Evolutionary conservation across 306 rosid species (phyloP), one percentile per base, ranked within the genome.

Genomic region (Prunus dulcis): DNA sequence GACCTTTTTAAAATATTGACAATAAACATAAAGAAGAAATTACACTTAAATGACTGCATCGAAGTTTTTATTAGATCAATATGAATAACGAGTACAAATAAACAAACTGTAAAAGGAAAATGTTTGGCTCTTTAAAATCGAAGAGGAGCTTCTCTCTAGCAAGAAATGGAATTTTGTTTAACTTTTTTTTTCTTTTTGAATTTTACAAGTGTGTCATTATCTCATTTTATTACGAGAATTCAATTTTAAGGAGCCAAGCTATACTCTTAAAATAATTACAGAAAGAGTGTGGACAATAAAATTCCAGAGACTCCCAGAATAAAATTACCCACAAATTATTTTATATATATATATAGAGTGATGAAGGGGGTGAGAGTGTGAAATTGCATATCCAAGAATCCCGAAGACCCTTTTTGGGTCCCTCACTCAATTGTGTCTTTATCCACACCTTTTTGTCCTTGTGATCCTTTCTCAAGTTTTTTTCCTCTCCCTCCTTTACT

Each of bases 401-500:
- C 71, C 69, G 47, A 74, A 87, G 85, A 81, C 65, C 62, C 71
- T 64, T 73, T 72, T 86, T 89, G 96, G 99, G 97, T 78, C 96
- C 96, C 99, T 90, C 93, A 71, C 74, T 81, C 30, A 32, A 28
- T 83, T 74, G 93, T 92, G 96, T 92, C 98, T 89, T 88, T 84
- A 85, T 90, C 96, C 78, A 78, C 0, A 75, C 91, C 91, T 92
- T 93, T 95, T 92, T 94, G 97, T 92, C 91, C 90, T 85, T 83
- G 86, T 83, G 85, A 79, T 86, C 55, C 28, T 47, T 85, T 84
- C 91, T 68, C 71, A 32, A 68, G 55, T 51, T 45, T 63, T 34
- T 69, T 49, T 61, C 47, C 15, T 75, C 77, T 64, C 83, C 34
- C 52, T 50, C 69, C 17, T 12, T 67, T 87, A 71, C 89, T 63